Percentiles rank a stretch among this genome's conserved stretches.
Conservation (phyloP, 2,329 filamentous ascomycete genomes). For the Curvularia verruculosa region DNA sequence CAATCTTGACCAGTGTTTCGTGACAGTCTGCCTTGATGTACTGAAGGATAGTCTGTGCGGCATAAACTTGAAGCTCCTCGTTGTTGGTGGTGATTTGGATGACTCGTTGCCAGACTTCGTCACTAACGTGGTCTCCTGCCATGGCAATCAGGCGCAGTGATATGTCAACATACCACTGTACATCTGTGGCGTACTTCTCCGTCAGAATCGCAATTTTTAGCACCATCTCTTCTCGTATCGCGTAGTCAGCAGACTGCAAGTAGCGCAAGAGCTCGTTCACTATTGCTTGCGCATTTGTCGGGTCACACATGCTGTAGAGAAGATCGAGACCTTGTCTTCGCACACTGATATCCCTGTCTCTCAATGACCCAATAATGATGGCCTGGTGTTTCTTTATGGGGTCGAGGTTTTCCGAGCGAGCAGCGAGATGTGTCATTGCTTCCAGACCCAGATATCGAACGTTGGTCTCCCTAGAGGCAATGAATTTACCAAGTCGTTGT, state of each 20-base stretch:
- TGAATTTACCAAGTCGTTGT: slow-evolving; percentile 87
- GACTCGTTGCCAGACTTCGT: slow-evolving; percentile 98
- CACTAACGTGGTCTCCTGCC: slow-evolving; percentile 97
- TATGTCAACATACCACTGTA: slow-evolving; percentile 99
- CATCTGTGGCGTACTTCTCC: slow-evolving; percentile 97
- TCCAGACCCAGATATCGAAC: slow-evolving; percentile 94
- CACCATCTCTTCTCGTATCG: slow-evolving; percentile 98
- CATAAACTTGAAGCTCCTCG: slow-evolving; percentile 95
- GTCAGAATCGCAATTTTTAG: slow-evolving; percentile 98
- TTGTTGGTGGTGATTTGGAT: slow-evolving; percentile 99
- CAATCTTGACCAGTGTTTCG: slow-evolving; percentile 97
- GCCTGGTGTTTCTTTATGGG: slow-evolving; percentile 98
- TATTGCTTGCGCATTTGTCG: slow-evolving; percentile 89
- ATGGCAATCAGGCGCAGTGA: slow-evolving; percentile 92
- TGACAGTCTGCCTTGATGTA: slow-evolving; percentile 96
- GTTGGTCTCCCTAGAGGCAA: slow-evolving; percentile 95
- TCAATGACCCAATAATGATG: slow-evolving; percentile 91
- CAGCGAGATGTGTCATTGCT: slow-evolving; percentile 97
- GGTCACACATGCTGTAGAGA: slow-evolving; percentile 99
- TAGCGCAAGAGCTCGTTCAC: slow-evolving; percentile 94
- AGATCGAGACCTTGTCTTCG: slow-evolving; percentile 93
- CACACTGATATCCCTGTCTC: slow-evolving; percentile 96
- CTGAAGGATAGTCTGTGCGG: slow-evolving; percentile 88
- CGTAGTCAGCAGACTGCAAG: slow-evolving; percentile 94
- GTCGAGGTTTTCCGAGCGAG: slow-evolving; percentile 89